Percentiles rank a stretch among this genome's conserved stretches.
Conservation (phyloP, 2,329 filamentous ascomycete genomes). For the Talaromyces atroroseus region DNA sequence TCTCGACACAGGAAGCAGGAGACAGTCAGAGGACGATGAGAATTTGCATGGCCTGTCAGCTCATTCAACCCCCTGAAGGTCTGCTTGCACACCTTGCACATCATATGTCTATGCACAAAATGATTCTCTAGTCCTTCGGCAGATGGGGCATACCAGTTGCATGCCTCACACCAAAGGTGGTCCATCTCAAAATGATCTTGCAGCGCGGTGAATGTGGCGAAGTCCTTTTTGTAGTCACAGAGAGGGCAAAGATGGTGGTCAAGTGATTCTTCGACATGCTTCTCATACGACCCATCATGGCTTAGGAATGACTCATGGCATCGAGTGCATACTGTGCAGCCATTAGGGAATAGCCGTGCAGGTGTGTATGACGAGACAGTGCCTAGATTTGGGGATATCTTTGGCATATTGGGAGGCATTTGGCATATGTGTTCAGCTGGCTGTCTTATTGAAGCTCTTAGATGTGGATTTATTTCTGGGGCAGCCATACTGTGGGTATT, state of each 20-base stretch:
- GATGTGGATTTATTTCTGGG: neutral
- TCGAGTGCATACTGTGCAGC: neutral
- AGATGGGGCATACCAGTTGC: slow-evolving; percentile 19
- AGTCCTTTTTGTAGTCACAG: slow-evolving; percentile 13
- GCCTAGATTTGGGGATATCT: neutral
- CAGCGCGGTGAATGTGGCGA: slow-evolving; percentile 15
- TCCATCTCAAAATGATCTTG: slow-evolving; percentile 16
- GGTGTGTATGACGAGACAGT: neutral
- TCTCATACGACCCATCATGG: neutral
- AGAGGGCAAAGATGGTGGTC: slow-evolving; percentile 10
- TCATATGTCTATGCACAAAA: slow-evolving; percentile 16
- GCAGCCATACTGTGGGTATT: neutral
- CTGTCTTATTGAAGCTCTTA: neutral
- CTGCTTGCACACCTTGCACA: slow-evolving; percentile 18
- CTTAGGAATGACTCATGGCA: slow-evolving; percentile 2
- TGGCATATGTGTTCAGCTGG: neutral
- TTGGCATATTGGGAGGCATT: neutral
- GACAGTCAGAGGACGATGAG: slow-evolving; percentile 16
- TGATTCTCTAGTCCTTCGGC: slow-evolving; percentile 16
- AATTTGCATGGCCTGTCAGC: slow-evolving; percentile 17
- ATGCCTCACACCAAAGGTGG: slow-evolving; percentile 19
- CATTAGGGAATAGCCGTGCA: neutral
- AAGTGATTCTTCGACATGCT: slow-evolving; percentile 1
- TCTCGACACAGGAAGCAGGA: slow-evolving; percentile 17
- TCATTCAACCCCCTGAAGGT: slow-evolving; percentile 18